Evolutionary conservation across 2,329 filamentous ascomycete genomes (phyloP).

Genomic region (Ciborinia camelliae): DNA sequence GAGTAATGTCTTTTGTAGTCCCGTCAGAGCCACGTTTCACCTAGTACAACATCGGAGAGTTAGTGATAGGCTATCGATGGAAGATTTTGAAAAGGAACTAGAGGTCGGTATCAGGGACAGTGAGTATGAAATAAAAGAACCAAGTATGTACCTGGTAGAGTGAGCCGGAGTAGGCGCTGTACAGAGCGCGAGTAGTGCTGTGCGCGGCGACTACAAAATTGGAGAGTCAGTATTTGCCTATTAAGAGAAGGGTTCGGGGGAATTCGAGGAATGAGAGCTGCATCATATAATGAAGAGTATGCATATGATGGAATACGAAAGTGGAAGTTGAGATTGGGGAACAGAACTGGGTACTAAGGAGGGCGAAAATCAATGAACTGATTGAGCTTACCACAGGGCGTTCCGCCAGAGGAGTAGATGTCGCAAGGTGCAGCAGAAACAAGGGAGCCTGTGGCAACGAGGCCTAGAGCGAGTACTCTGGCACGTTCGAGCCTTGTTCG

Average conservation of each 20-base stretch:
- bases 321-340: neutral
- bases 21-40: constrained; percentile 52
- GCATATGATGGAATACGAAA: neutral
- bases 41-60: neutral
- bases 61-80: neutral
- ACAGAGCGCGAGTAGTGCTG: constrained; percentile 61
- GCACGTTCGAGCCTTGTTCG: constrained; percentile 32
- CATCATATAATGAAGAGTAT: neutral
- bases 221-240: neutral
- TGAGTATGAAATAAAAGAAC: neutral
- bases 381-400: constrained; percentile 46
- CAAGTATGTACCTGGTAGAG: constrained; percentile 49
- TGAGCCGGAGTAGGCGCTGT: constrained; percentile 49
- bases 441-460: constrained; percentile 41
- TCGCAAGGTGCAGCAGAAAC: constrained; percentile 57
- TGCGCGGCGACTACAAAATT: constrained; percentile 52
- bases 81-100: neutral
- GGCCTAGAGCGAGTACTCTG: constrained; percentile 31
- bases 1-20: constrained; percentile 38
- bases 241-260: neutral
- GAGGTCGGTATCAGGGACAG: too few relatives aligned
- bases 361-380: neutral
- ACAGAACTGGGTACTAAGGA: neutral
- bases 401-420: constrained; percentile 55
- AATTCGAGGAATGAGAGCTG: too few relatives aligned